Evolutionary conservation across 2,329 filamentous ascomycete genomes (phyloP).

Genomic region (Apiospora arundinis): DNA sequence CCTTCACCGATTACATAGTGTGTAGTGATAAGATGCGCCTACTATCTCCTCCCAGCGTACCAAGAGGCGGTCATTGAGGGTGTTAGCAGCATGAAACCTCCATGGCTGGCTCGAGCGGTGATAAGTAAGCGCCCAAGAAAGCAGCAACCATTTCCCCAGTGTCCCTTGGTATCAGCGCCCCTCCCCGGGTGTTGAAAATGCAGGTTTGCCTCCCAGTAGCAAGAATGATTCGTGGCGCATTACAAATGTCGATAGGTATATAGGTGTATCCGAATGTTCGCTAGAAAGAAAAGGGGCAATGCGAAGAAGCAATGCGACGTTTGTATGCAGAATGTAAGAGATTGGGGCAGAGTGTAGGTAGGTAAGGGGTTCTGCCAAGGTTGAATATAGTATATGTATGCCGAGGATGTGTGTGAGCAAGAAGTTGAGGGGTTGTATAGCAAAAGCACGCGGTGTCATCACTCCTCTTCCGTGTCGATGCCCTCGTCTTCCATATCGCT

Average conservation of each 20-base stretch:
- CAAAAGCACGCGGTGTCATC: background rate
- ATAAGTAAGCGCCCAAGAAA: conserved; percentile 10
- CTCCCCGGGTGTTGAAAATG: conserved; percentile 1
- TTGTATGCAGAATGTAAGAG: conserved; percentile 19
- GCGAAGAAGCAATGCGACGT: conserved; percentile 23
- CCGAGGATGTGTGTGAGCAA: conserved; percentile 15
- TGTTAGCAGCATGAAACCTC: background rate
- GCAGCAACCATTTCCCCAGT: background rate
- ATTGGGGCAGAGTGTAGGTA: background rate
- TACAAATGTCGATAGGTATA: conserved; percentile 27
- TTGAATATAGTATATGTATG: conserved; percentile 27
- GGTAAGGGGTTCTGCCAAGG: conserved; percentile 9
- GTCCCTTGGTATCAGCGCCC: conserved; percentile 17
- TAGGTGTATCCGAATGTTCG: conserved; percentile 9
- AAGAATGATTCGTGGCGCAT: conserved; percentile 23
- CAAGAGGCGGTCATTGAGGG: background rate
- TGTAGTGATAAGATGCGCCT: background rate
- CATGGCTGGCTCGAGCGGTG: background rate
- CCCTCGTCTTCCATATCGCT: conserved; percentile 40
- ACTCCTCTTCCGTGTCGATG: conserved; percentile 45
- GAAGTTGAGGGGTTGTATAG: background rate
- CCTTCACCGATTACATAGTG: background rate
- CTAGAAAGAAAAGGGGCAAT: conserved; percentile 21
- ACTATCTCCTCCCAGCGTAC: background rate
- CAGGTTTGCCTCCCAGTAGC: conserved; percentile 20